Conservation (phyloP, 2,329 filamentous ascomycete species). For the Fusarium cyanostomum region DNA sequence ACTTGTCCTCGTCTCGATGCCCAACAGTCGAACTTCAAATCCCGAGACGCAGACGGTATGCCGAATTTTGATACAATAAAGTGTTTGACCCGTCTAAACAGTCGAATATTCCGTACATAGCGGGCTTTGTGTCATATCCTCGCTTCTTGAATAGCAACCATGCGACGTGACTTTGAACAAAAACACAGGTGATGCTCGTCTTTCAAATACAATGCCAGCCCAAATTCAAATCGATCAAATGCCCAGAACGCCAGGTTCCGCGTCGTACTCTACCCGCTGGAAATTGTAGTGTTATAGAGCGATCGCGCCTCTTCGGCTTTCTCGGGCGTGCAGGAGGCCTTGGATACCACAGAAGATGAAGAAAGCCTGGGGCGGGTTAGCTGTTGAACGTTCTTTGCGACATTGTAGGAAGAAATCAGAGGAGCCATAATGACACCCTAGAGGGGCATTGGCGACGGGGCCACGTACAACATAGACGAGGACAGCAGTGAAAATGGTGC, state of each 20-base stretch:
- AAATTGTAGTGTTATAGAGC: conserved; percentile 61
- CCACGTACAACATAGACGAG: conserved; percentile 84
- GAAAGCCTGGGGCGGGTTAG: conserved; percentile 71
- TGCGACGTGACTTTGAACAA: not conserved
- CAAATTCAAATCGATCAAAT: conserved; percentile 40
- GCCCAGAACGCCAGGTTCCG: conserved; percentile 43
- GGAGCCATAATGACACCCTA: not conserved
- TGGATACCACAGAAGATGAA: conserved; percentile 92
- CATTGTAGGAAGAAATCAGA: not conserved
- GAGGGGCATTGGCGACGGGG: not conserved
- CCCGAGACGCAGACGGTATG: not conserved
- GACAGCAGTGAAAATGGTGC: conserved; percentile 87
- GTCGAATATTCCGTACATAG: conserved; percentile 37
- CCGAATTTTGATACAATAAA: conserved; percentile 11
- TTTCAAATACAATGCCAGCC: conserved; percentile 41
- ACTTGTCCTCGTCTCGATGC: not conserved
- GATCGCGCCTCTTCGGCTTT: conserved; percentile 85
- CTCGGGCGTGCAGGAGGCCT: conserved; percentile 84
- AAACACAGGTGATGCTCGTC: conserved; percentile 20
- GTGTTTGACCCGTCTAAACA: conserved; percentile 34
- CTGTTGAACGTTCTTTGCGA: not conserved
- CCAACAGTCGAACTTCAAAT: not conserved
- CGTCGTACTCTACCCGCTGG: conserved; percentile 35
- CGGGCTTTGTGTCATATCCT: conserved; percentile 11
- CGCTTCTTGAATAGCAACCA: conserved; percentile 28